Evolutionary conservation across 2,329 filamentous ascomycete genomes (phyloP), one percentile per base, ranked within the genome.

Genomic region (Pseudofabraea citricarpa): DNA sequence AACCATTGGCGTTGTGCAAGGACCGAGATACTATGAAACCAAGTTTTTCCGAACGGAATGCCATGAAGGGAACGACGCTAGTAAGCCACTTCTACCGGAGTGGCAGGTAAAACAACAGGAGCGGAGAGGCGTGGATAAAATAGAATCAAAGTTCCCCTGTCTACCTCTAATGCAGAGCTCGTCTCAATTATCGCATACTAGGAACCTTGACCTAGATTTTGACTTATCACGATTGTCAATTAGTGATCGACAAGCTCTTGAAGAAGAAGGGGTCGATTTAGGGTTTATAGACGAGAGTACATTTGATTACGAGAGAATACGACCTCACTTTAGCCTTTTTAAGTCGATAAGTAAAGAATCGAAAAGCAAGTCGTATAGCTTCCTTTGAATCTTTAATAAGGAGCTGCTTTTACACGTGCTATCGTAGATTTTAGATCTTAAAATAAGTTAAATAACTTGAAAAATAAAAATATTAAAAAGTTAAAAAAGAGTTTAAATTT

Each of bases 1-100:
- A 2, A 66, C 67, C 5, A 60, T 81, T 21, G 79, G 79, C 21
- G 74, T 69, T 5, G 67, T 81, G 2, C 73, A 83, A 53, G 80
- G 79, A 1, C 70, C 72, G 0, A 59, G 62, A 3, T 83, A 83
- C 52, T 50, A 60, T 2, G 70, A 72, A 0, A 48, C 48, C 4
- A 63, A 63, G 1, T 59, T 79, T 2, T 80, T 69, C 53, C 62
- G 71, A 4, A 53, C 46, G 5, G 72, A 79, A 5, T 69, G 69
- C 1, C 79, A 83, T 50, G 50, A 67, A 3, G 55, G 73, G 15
- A 57, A 60, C 2, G 67, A 79, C 32, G 63, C 65, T 0, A 44
- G 43, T 1, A 58, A 57, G 35, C 75, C 73, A 2, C 62, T 82
- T 5, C 52, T 75, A 6, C 67, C 69, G 2, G 51, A 57, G 5